Percentiles rank a stretch among this genome's conserved stretches.
Conservation (phyloP, 192 early-diverging fungal genomes). For the Obelidium mucronatum region DNA sequence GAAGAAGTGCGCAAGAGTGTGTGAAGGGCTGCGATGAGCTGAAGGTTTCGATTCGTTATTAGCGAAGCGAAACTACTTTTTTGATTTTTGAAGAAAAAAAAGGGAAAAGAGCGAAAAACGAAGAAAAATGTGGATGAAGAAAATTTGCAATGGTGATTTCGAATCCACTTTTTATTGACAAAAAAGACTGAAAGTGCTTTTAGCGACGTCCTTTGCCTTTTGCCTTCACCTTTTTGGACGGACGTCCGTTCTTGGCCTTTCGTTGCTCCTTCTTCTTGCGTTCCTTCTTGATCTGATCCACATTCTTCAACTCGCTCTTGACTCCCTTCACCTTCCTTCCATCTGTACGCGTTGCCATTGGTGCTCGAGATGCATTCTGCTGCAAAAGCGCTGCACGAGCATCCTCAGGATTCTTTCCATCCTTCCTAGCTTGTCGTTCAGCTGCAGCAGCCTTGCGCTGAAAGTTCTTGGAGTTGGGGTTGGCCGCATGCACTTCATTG, state of each 20-base stretch:
- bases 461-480: slow-evolving; percentile 56
- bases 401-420: slow-evolving; percentile 6
- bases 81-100: no score
- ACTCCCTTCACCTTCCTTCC: slow-evolving; percentile 37
- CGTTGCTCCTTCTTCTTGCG: slow-evolving; percentile 74
- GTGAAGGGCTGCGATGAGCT: slow-evolving; percentile 4
- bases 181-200: not conserved
- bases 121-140: no score
- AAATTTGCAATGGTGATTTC: no score
- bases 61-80: no score
- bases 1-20: not conserved
- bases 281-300: slow-evolving; percentile 81
- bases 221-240: not conserved
- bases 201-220: not conserved
- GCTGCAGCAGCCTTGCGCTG: slow-evolving; percentile 40
- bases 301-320: slow-evolving; percentile 81
- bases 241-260: slow-evolving; percentile 72
- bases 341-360: not conserved
- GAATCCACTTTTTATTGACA: not conserved
- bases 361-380: slow-evolving; percentile 49
- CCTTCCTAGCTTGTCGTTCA: slow-evolving; percentile 32
- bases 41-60: no score
- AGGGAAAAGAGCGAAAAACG: not conserved
- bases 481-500: slow-evolving; percentile 74
- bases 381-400: slow-evolving; percentile 72